Evolutionary conservation across 2,329 filamentous ascomycete species (phyloP).

Genomic region (Penicillium sp.): DNA sequence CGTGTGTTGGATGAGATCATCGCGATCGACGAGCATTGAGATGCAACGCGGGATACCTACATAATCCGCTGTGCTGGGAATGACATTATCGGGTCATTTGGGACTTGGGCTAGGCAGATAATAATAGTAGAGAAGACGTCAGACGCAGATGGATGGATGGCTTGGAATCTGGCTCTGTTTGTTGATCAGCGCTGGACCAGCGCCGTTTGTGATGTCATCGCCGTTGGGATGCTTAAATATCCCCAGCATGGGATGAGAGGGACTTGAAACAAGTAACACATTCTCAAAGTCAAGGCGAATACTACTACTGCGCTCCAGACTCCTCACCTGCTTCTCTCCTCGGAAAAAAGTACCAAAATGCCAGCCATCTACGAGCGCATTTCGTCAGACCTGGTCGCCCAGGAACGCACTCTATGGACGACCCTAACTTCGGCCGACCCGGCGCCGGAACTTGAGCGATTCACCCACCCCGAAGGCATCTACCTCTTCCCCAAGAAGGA

Average conservation of each 20-base stretch:
- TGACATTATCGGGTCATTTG: neutral
- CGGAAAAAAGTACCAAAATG: conserved; percentile 28
- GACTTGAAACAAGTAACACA: neutral
- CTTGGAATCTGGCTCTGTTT: conserved; percentile 6
- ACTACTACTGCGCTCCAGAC: neutral
- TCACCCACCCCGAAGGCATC: conserved; percentile 38
- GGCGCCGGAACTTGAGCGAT: conserved; percentile 35
- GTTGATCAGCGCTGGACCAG: conserved; percentile 8
- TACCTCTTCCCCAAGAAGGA: conserved; percentile 40
- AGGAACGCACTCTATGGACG: conserved; percentile 44
- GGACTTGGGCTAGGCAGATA: neutral
- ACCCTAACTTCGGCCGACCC: conserved; percentile 44
- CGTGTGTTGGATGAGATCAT: neutral
- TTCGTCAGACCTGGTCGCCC: conserved; percentile 39
- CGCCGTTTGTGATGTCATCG: conserved; percentile 14
- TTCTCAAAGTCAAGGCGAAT: neutral
- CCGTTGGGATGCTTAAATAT: conserved; percentile 6
- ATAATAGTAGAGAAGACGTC: conserved; percentile 3
- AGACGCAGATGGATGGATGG: neutral
- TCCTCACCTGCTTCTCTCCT: neutral
- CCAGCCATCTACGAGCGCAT: conserved; percentile 44
- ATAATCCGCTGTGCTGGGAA: neutral
- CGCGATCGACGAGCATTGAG: neutral
- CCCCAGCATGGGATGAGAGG: neutral
- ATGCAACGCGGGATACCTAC: neutral